These are phyloP conservation scores for Asterionellopsis glacialis DNA, from an alignment of 108 stramenopile species.

Conservation along the genomic window DNA sequence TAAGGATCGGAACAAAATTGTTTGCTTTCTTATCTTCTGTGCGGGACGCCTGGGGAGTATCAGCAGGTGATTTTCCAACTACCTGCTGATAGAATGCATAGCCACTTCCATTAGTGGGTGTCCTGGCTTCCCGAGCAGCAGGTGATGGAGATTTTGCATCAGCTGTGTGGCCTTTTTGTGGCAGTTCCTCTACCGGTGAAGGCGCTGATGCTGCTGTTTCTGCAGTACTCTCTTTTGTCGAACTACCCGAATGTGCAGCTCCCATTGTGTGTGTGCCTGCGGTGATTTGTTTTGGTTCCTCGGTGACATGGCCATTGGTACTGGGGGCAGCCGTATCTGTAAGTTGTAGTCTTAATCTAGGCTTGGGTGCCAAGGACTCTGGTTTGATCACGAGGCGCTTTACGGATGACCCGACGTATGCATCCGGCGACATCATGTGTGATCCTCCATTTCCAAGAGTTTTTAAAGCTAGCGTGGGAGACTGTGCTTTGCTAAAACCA, in stretches of 20 bases:
- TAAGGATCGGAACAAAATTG: conserved; percentile 60
- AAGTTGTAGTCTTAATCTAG: conserved; percentile 43
- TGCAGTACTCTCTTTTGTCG: neutral
- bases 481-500: conserved; percentile 57
- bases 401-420: conserved; percentile 45
- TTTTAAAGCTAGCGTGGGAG: conserved; percentile 10
- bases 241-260: neutral
- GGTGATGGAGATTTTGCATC: conserved; percentile 17
- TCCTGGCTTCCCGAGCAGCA: conserved; percentile 2
- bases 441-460: neutral
- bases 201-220: neutral
- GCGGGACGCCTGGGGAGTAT: neutral
- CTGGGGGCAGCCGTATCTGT: conserved; percentile 16
- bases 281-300: neutral
- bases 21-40: neutral
- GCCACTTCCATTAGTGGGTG: conserved; percentile 12
- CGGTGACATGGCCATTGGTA: too few relatives aligned
- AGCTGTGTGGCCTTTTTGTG: neutral
- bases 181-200: neutral
- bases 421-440: conserved; percentile 44
- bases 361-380: conserved; percentile 51
- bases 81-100: conserved; percentile 66
- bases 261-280: neutral
- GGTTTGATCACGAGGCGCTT: conserved; percentile 54
- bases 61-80: conserved; percentile 26